These are phyloP conservation scores for Gymnopilus junonius DNA, from an alignment of 768 basidiomycete genomes.

Conservation along the genomic window DNA sequence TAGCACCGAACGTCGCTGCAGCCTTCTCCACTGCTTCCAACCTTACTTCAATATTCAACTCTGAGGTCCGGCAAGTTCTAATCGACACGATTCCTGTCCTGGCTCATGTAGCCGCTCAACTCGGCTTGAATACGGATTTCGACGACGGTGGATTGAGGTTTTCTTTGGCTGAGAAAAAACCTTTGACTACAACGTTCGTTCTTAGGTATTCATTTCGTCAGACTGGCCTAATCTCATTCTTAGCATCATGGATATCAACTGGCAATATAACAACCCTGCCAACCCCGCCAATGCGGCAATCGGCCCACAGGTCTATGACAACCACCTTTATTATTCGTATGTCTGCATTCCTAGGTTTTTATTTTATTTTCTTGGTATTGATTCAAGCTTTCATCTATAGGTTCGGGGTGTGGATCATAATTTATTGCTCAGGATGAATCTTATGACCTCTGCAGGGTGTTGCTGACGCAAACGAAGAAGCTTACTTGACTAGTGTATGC, in stretches of 20 bases:
- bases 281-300: constrained; percentile 73
- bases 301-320: constrained; percentile 78
- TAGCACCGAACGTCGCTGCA: constrained; percentile 26
- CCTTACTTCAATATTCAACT: constrained; percentile 23
- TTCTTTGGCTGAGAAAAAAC: constrained; percentile 9
- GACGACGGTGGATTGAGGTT: constrained; percentile 11
- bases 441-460: constrained; percentile 55
- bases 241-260: constrained; percentile 83
- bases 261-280: constrained; percentile 71
- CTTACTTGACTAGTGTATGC: constrained; percentile 72
- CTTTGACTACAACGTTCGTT: constrained; percentile 44
- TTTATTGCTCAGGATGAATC: constrained; percentile 8
- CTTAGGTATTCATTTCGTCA: too few species aligned
- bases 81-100: constrained; percentile 42
- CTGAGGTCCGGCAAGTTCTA: constrained; percentile 35
- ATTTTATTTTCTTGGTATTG: background rate
- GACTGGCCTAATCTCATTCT: too few species aligned
- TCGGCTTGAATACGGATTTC: constrained; percentile 26
- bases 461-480: constrained; percentile 62
- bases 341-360: constrained; percentile 23
- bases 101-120: constrained; percentile 30
- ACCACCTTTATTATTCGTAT: constrained; percentile 79
- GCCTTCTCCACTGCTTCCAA: constrained; percentile 27
- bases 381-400: constrained; percentile 29
- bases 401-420: constrained; percentile 53